These are phyloP conservation scores for Cruciata laevipes DNA, from an alignment of 257 asterid species.

Conservation along the genomic window DNA sequence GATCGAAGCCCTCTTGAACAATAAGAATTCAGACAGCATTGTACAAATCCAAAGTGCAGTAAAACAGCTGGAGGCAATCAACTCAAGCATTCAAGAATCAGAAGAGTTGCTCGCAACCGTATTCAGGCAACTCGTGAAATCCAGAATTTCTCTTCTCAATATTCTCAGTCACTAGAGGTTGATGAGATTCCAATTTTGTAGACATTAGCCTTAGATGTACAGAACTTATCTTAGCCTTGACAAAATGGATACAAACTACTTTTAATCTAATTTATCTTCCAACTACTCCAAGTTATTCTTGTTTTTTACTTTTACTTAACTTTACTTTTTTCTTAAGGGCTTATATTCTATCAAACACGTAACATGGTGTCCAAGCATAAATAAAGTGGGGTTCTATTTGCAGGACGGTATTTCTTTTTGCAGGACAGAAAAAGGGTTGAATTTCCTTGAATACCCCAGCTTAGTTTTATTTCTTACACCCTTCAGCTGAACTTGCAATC, in stretches of 20 bases:
- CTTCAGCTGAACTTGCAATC: too few relatives aligned
- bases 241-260: background rate
- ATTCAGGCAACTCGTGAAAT: slow-evolving; percentile 12
- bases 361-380: too few relatives aligned
- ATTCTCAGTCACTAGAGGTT: slow-evolving; percentile 4
- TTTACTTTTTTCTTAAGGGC: too few relatives aligned
- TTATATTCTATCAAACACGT: too few relatives aligned
- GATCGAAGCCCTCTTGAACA: background rate
- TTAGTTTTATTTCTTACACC: too few relatives aligned
- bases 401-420: too few relatives aligned
- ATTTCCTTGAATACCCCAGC: too few relatives aligned
- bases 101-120: slow-evolving; percentile 10
- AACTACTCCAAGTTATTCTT: background rate
- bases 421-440: too few relatives aligned
- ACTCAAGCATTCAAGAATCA: slow-evolving; percentile 15
- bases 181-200: background rate
- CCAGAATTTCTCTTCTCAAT: slow-evolving; percentile 23
- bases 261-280: too few relatives aligned
- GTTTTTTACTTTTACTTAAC: too few relatives aligned
- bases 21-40: background rate
- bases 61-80: slow-evolving; percentile 7
- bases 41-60: background rate
- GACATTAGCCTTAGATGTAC: background rate
- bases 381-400: too few relatives aligned
- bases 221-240: too few relatives aligned